These are phyloP conservation scores for Aspergillus glaucus DNA, from an alignment of 2,329 filamentous ascomycete species.

Conservation along the genomic window DNA sequence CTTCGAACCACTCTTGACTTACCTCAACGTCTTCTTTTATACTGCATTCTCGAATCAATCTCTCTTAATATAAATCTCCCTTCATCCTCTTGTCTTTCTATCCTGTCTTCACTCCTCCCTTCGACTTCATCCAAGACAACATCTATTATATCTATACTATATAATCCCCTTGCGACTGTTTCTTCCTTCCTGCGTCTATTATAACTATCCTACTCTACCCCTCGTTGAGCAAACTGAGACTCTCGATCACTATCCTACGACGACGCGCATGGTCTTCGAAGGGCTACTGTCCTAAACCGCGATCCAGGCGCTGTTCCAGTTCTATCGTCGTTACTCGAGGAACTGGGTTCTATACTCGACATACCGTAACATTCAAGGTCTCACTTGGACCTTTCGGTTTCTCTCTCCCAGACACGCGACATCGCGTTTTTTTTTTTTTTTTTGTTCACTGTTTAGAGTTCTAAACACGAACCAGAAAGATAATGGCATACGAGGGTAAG, in stretches of 20 bases:
- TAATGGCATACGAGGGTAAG: slow-evolving; percentile 35
- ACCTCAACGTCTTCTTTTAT: not conserved
- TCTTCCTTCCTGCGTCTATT: not conserved
- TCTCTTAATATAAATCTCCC: not conserved
- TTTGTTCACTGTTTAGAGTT: slow-evolving; percentile 10
- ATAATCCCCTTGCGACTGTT: not conserved
- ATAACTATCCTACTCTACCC: not conserved
- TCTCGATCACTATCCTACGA: not conserved
- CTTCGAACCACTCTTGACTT: no score
- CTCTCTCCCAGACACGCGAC: slow-evolving; percentile 29
- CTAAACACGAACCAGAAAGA: slow-evolving; percentile 20
- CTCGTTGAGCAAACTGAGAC: not conserved
- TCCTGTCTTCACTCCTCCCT: not conserved
- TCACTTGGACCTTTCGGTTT: slow-evolving; percentile 21
- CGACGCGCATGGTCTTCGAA: not conserved
- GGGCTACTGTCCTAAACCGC: not conserved
- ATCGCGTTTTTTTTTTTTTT: slow-evolving; percentile 19
- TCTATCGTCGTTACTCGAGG: slow-evolving; percentile 29
- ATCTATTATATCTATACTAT: not conserved
- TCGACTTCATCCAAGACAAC: not conserved
- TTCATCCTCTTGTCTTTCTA: not conserved
- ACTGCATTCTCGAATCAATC: not conserved
- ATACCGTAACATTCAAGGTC: slow-evolving; percentile 32
- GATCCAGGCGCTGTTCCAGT: not conserved
- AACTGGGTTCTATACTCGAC: slow-evolving; percentile 29